Evolutionary conservation across 768 basidiomycete genomes (phyloP), one percentile per base, ranked within the genome.

Genomic region (Suillus luteus): DNA sequence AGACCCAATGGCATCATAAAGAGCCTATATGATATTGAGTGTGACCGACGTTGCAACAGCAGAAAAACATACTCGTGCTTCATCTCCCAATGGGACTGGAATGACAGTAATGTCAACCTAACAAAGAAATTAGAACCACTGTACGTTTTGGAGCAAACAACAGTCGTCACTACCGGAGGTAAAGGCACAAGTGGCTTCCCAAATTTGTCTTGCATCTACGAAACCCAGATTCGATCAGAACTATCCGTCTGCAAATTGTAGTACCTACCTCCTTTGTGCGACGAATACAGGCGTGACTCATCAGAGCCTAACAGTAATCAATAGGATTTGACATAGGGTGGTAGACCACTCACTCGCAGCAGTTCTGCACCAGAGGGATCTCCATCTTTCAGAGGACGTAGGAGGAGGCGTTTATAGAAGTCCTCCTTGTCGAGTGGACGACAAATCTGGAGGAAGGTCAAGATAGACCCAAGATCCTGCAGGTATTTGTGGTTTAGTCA

Each of bases 361-460:
- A 95, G 73, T 72, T 90, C 87, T 41, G 83, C 86, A 19, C 93
- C 93, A 40, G 80, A 68, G 0, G 89, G 80, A 60, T 87, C 81
- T 6, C 88, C 92, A 38, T 86, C 76, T 67, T 89, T 89, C 61
- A 95, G 72, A 2, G 94, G 94, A 9, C 94, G 86, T 43, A 94
- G 76, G 17, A 97, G 79, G 19, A 94, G 79, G 12, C 91, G 79
- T 68, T 90, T 92, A 81, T 87, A 96, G 69, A 90, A 90, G 62
- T 93, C 89, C 59, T 89, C 87, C 11, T 92, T 83, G 72, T 96
- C 92, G 7, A 97, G 77, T 0, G 95, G 95, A 43, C 78, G 82
- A 71, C 95, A 97, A n/a, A 96, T 87, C 71, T 80, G 83, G 41
- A 96, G 82, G 77, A 97, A 97, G 2, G 86, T 88, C 27, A 97